Percentiles rank a stretch among this genome's conserved stretches.
Evolutionary conservation across 805 yeast species (phyloP).

Genomic region (Wickerhamomyces ciferrii): DNA sequence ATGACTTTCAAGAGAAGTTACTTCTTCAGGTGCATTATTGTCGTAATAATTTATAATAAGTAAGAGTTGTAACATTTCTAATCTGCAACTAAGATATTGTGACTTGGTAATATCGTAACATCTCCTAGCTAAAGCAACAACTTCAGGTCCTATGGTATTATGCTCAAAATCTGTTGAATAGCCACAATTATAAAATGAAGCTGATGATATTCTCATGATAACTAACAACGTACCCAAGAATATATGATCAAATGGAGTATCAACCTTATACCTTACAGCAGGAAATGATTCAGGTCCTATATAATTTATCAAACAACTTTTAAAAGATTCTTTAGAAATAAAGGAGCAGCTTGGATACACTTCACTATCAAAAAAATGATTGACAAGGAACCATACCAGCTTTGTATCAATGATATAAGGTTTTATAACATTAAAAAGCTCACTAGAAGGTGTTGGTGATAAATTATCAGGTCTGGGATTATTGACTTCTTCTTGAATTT

Average conservation of each 20-base stretch:
- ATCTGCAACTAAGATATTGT: background rate
- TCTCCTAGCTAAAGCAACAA: background rate
- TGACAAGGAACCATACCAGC: background rate
- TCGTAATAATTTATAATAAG: background rate
- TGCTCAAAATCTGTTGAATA: background rate
- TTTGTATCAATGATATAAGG: background rate
- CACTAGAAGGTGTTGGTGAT: background rate
- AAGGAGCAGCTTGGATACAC: background rate
- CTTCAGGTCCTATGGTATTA: background rate
- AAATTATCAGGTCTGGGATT: background rate
- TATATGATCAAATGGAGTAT: background rate
- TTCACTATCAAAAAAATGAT: background rate
- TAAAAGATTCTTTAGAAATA: background rate
- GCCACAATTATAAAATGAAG: background rate
- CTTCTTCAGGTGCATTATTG: background rate
- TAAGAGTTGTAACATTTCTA: background rate
- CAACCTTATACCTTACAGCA: background rate
- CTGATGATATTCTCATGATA: background rate
- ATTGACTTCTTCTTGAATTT: background rate
- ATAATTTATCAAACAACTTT: background rate
- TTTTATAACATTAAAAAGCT: no score
- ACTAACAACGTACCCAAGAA: background rate
- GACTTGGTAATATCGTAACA: background rate
- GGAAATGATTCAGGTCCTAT: background rate
- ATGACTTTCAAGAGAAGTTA: background rate